A percentile compares a stretch with the other conserved stretches of the same genome.
Evolutionary conservation across 257 asterid species (phyloP).

Genomic region (Solanum piurae): DNA sequence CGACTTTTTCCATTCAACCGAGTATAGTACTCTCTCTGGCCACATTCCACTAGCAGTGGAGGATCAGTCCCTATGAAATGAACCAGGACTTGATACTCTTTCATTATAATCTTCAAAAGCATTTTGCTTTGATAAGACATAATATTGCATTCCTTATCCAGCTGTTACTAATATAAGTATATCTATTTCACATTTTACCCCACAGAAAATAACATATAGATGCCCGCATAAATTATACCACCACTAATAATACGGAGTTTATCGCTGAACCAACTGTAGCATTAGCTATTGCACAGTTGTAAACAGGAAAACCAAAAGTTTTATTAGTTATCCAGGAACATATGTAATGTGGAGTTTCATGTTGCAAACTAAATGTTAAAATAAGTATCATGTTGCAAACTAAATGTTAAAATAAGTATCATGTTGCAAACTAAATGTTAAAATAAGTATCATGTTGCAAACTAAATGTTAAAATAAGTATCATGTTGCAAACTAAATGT

Average conservation of each 20-base stretch:
- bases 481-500: no score
- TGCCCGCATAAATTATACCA: neutral
- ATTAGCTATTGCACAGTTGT: neutral
- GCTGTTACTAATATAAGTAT: neutral
- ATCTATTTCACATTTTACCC: neutral
- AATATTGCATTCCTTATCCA: neutral
- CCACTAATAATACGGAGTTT: neutral
- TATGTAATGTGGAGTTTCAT: neutral
- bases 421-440: no score
- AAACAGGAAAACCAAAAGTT: neutral
- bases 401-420: neutral
- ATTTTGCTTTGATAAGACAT: neutral
- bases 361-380: neutral
- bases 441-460: no score
- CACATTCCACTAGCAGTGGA: neutral
- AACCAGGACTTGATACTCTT: neutral
- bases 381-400: neutral
- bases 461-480: no score
- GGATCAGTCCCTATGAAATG: neutral
- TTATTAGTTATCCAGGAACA: neutral
- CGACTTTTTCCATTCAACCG: neutral
- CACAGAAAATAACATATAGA: neutral
- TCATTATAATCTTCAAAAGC: neutral
- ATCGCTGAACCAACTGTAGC: neutral
- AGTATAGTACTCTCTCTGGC: neutral